Percentiles rank a stretch among this genome's conserved stretches.
phyloP scores from a whole-genome alignment of 306 rosid genomes.

The Argentina anserina region DNA sequence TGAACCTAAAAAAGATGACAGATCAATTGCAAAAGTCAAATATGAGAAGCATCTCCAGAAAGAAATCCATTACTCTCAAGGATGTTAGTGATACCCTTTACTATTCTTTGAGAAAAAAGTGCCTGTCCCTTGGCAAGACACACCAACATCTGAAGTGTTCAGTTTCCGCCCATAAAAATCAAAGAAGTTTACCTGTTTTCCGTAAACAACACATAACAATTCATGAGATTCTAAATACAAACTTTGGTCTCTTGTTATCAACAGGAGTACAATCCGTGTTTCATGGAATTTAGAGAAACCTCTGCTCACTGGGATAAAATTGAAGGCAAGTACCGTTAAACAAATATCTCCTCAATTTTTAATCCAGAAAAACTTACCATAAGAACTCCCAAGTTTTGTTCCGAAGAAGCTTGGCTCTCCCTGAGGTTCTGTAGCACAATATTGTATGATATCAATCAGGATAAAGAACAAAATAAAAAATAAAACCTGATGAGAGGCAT shows the following conservation, averaged over 20 bases:
- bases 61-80: constrained; percentile 7
- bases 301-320: background rate
- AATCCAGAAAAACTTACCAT: constrained; percentile 54
- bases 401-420: constrained; percentile 41
- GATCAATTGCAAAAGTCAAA: background rate
- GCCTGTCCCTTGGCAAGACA: constrained; percentile 70
- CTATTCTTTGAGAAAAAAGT: constrained; percentile 66
- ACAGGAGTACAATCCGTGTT: background rate
- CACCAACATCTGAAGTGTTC: constrained; percentile 92
- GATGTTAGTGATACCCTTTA: constrained; percentile 54
- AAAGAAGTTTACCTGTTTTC: constrained; percentile 72
- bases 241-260: background rate
- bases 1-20: constrained; percentile 47
- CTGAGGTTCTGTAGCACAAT: constrained; percentile 52
- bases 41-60: background rate
- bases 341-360: background rate
- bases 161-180: constrained; percentile 89
- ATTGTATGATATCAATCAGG: constrained; percentile 21
- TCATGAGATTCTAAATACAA: background rate
- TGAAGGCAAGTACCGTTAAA: background rate
- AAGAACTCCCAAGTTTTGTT: constrained; percentile 79
- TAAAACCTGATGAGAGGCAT: background rate
- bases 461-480: background rate
- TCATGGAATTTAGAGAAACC: background rate
- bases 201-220: constrained; percentile 8